Base-by-base conservation (phyloP, 208 protist species). In the Wallacemonas rigidus region DNA sequence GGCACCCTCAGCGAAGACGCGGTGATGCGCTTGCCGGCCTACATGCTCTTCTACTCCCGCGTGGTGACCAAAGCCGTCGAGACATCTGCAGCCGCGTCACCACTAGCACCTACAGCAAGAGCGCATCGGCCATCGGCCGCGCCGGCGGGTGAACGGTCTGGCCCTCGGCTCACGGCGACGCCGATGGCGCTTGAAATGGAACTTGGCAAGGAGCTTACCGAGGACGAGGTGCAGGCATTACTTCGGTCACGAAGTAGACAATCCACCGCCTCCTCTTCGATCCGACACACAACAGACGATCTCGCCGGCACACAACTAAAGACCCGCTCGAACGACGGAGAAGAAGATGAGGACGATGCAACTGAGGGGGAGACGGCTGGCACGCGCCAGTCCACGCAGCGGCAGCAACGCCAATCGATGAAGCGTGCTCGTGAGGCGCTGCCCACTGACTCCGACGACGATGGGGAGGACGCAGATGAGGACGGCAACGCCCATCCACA, bases 31-130 rank as follows among this genome's bases (percentile, higher is more conserved):
- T 81, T 92, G 67, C 86, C 91, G 67, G 94, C 90, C 7, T 98
- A 97, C 82, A 92, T 98, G 82, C 82, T 98, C 50, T 97, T 94
- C 73, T 98, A 98, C 77, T 90, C 86, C 1, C 71, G 79, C 9
- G 50, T 92, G 8, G 74, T 73, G 2, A 9, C 39, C 4, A 65
- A 65, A 43, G 7, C 17, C 62, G 64, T 2, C 53, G 1, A 11
- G 7, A 35, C 11, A 17, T 41, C n/a, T 44, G 43, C 56, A n/a
- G 6, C 3, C 4, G 9, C 4, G 39, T 41, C 53, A 60, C 51
- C 45, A 15, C 43, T 12, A 61, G 57, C 7, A 57, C 3, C 35
- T 41, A n/a, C 35, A 47, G 63, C 43, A 58, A 4, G 1, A 2
- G 43, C 56, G 17, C 14, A n/a, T 14, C 14, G 6, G 6, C 14